Evolutionary conservation across 768 basidiomycete genomes (phyloP).

Genomic region (Neoboletus brunneissimus): DNA sequence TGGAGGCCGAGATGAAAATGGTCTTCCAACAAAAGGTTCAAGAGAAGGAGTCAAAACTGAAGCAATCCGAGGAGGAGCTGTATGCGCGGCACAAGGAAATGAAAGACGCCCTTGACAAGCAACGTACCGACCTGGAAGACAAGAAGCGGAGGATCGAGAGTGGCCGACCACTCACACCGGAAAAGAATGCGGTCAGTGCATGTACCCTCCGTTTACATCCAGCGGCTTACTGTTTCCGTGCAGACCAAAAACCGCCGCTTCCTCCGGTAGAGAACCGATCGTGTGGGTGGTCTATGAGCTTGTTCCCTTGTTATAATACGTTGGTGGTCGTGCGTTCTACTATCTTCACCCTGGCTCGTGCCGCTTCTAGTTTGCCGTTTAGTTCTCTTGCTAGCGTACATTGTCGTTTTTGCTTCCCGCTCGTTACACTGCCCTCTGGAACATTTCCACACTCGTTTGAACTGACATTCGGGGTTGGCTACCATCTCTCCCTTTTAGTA

Average conservation of each 20-base stretch:
- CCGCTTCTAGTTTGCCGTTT: conserved; percentile 38
- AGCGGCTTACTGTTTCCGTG: conserved; percentile 10
- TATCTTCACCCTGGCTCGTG: conserved; percentile 27
- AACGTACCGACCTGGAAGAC: conserved; percentile 92
- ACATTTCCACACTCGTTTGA: conserved; percentile 58
- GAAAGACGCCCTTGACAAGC: conserved; percentile 99
- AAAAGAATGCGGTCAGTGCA: conserved; percentile 77
- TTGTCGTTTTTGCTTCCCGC: conserved; percentile 34
- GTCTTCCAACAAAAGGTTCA: conserved; percentile 99
- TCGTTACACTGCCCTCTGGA: conserved; percentile 37
- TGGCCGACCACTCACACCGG: conserved; percentile 92
- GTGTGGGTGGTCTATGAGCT: conserved; percentile 16
- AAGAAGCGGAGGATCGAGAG: conserved; percentile 96
- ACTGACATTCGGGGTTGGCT: conserved; percentile 52
- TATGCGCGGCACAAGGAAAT: conserved; percentile 99
- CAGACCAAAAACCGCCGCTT: conserved; percentile 38
- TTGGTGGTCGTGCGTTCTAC: conserved; percentile 27
- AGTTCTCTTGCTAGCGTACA: conserved; percentile 43
- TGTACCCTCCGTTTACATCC: not conserved
- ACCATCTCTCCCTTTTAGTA: conserved; percentile 49
- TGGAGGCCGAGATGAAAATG: conserved; percentile 99
- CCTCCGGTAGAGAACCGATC: conserved; percentile 29
- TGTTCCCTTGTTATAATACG: conserved; percentile 31
- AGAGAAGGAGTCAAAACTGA: conserved; percentile 98
- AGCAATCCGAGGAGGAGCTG: conserved; percentile 98